Base-by-base conservation (phyloP, 2,329 filamentous ascomycete species). In the Aspergillus ruber region DNA sequence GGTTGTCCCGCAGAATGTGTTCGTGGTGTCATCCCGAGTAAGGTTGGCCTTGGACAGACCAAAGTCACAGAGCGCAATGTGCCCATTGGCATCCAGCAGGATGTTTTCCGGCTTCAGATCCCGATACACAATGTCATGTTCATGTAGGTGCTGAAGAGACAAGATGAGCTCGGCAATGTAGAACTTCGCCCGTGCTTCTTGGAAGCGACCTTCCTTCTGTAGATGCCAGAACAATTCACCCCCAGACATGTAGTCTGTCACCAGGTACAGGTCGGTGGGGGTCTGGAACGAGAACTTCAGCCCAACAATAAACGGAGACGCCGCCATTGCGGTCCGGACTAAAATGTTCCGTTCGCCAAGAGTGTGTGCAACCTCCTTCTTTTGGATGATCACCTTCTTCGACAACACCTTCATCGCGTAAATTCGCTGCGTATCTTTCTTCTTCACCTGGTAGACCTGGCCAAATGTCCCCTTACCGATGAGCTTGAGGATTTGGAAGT, bases 341-440 rank as follows among this genome's bases (percentile, higher is more conserved):
- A 98, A 77, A 56, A 98, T 98, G 65, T 98, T 98, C 50, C 93
- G 83, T 72, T 98, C 93, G 56, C 93, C 93, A 33, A 98, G 84
- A 0, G 93, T 98, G 66, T 98, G 93, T 13, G 91, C 90, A 43
- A 98, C 90, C 69, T 98, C 93, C 72, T 98, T 98, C 81, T 98
- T 98, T 72, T 98, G 93, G 21, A 98, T 93, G 62, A 98, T 98
- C 45, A 98, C 93, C 77, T 98, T 98, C 78, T 98, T 98, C 44
- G 93, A 96, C 27, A 98, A 76, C 1, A 98, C 91, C 71, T 98
- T 98, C 93, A 98, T 98, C 52, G 93, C 93, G 63, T 98, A 98
- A 51, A 98, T 96, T 40, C 93, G 85, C 60, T 84, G 83, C 0
- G 91, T 96, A 66, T 98, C 93, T 75, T 88, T 93, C 80, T 98